Evolutionary conservation across 306 rosid genomes (phyloP).

Genomic region (Elaeagnus macrophylla): DNA sequence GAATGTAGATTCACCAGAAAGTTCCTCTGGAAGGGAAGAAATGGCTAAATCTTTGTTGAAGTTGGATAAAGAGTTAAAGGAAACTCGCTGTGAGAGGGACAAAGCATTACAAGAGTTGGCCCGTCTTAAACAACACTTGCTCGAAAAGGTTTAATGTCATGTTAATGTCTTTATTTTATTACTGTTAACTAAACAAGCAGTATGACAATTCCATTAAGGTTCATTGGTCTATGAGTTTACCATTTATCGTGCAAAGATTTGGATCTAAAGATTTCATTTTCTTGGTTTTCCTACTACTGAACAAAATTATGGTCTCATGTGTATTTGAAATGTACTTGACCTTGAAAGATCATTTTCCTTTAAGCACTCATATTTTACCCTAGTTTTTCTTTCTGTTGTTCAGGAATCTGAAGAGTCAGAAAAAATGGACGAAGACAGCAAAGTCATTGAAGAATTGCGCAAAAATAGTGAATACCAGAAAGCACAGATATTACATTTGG

Average conservation of each 20-base stretch:
- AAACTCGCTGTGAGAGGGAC: constrained; percentile 57
- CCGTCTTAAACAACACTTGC: constrained; percentile 93
- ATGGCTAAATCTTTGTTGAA: constrained; percentile 60
- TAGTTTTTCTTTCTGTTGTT: constrained; percentile 15
- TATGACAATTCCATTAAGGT: too few species aligned
- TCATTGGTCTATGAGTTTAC: too few species aligned
- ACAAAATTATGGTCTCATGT: too few species aligned
- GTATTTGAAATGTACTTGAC: neutral
- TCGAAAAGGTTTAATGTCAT: constrained; percentile 64
- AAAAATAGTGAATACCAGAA: constrained; percentile 49
- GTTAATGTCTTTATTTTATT: neutral
- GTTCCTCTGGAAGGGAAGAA: constrained; percentile 64
- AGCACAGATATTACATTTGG: constrained; percentile 56
- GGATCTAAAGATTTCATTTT: neutral
- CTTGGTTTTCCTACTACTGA: too few species aligned
- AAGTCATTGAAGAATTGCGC: constrained; percentile 70
- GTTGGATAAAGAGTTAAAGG: constrained; percentile 57
- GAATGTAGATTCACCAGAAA: constrained; percentile 41
- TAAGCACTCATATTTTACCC: constrained; percentile 2
- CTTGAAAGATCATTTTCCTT: neutral
- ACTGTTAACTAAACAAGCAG: neutral
- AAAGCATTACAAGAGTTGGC: constrained; percentile 65
- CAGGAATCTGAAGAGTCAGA: constrained; percentile 93
- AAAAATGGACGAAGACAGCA: constrained; percentile 96
- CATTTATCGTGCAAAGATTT: neutral